Evolutionary conservation across 306 rosid species (phyloP), one percentile per base, ranked within the genome.

Genomic region (Abrus precatorius): DNA sequence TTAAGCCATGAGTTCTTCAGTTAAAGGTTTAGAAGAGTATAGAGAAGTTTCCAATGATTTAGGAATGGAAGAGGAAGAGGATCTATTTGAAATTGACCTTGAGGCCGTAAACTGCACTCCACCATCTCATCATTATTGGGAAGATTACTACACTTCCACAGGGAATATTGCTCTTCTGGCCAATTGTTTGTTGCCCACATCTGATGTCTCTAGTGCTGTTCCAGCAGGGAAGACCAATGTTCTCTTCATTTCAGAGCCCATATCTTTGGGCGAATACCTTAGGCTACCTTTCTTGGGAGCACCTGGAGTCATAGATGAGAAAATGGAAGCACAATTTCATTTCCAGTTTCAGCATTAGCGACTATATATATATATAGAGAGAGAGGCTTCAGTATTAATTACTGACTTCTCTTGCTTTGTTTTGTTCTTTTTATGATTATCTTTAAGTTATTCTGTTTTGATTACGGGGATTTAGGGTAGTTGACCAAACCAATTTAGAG

Each of bases 21-120:
- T 49, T 43, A 73, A 48, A 73, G 82, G 47, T 41, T 60, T 62
- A 30, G 49, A 78, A 6, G 78, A 80, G 64, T n/a, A 40, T 30
- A 84, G 20, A 43, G 81, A 47, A 6, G 10, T 36, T 54, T 41
- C 33, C 77, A 9, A 53, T 41, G 87, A 72, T 41, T 45, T 82
- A 3, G 78, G 34, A 47, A 61, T 75, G 67, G 94, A 91, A 69
- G 91, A 89, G 1, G 94, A 93, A 6, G 92, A 92, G 0, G 97
- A 93, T 72, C 79, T 93, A 36, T 94, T 92, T 57, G 95, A 90
- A 85, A 91, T 90, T 59, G 85, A 89, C 53, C 81, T 92, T 1
- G 90, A 89, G 1, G 88, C 87, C 1, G 90, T 89, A 4, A 81
- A 84, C 38, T 69, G 69, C 74, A 66, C 86, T 75, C 76, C 86